Evolutionary conservation across 2,329 filamentous ascomycete genomes (phyloP).

Genomic region (Parascedosporium putredinis): DNA sequence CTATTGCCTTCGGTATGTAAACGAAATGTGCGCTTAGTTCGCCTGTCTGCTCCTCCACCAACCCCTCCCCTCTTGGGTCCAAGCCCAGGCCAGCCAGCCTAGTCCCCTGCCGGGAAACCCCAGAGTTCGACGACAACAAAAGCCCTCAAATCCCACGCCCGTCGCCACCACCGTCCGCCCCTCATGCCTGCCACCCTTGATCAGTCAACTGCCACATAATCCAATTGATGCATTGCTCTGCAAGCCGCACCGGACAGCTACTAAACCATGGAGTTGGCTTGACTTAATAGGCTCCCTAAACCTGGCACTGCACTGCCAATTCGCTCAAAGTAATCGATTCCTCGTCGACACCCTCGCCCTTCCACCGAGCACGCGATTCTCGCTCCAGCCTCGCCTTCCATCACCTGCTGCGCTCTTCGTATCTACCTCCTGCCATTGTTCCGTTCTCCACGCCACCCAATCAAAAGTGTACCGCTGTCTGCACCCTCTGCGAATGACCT

Average conservation of each 20-base stretch:
- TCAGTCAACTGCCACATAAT: background rate
- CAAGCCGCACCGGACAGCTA: background rate
- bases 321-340: no score
- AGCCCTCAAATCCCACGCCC: conserved; percentile 5
- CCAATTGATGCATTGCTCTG: conserved; percentile 1
- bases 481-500: no score
- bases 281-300: background rate
- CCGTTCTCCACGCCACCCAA: background rate
- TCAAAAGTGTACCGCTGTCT: background rate
- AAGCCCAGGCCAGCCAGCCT: no score
- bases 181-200: background rate
- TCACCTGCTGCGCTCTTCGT: no score
- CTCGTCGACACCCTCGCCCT: background rate
- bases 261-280: background rate
- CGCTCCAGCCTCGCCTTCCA: background rate
- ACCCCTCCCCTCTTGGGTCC: no score
- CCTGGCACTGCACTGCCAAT: background rate
- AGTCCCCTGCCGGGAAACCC: background rate
- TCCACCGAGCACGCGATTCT: background rate
- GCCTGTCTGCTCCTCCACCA: no score
- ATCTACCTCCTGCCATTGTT: background rate
- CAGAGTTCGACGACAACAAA: conserved; percentile 1
- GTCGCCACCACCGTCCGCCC: background rate
- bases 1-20: no score
- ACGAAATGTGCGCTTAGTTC: no score